A percentile compares a stretch with the other conserved stretches of the same genome.
Conservation (phyloP, 2,329 filamentous ascomycete species). For the Dactylellina haptotyla region DNA sequence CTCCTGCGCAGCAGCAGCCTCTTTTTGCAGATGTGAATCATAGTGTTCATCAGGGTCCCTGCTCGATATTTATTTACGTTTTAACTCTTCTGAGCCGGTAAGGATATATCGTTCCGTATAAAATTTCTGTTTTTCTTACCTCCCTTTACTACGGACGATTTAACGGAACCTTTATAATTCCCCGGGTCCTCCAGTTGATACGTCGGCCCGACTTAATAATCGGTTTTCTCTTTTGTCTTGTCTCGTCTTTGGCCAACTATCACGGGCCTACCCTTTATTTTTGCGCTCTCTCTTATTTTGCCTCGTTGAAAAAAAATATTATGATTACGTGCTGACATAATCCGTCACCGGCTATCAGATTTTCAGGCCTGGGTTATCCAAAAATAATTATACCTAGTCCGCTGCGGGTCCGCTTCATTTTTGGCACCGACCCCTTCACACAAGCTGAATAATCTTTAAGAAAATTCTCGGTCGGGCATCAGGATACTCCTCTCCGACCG, state of each 20-base stretch:
- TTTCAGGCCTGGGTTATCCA: slow-evolving; percentile 43
- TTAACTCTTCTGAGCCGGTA: slow-evolving; percentile 14
- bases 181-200: slow-evolving; percentile 16
- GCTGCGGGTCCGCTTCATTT: slow-evolving; percentile 19
- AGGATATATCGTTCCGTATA: slow-evolving; percentile 26
- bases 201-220: slow-evolving; percentile 40
- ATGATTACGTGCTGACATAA: slow-evolving; percentile 53
- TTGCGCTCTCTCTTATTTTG: slow-evolving; percentile 2
- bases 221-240: slow-evolving; percentile 23
- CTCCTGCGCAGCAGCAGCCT: slow-evolving; percentile 34
- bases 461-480: slow-evolving; percentile 30
- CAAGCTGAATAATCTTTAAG: too few relatives aligned
- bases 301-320: slow-evolving; percentile 10
- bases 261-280: slow-evolving; percentile 19
- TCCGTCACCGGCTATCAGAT: slow-evolving; percentile 19
- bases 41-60: slow-evolving; percentile 29
- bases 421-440: slow-evolving; percentile 7
- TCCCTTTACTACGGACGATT: slow-evolving; percentile 24
- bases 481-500: slow-evolving; percentile 29
- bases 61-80: slow-evolving; percentile 15
- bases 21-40: slow-evolving; percentile 50
- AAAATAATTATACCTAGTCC: slow-evolving; percentile 18
- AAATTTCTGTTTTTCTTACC: slow-evolving; percentile 32
- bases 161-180: slow-evolving; percentile 49
- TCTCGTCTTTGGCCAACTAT: slow-evolving; percentile 2